A percentile compares a stretch with the other conserved stretches of the same genome.
Evolutionary conservation across 306 rosid genomes (phyloP).

Genomic region (Quercus berberidifolia): DNA sequence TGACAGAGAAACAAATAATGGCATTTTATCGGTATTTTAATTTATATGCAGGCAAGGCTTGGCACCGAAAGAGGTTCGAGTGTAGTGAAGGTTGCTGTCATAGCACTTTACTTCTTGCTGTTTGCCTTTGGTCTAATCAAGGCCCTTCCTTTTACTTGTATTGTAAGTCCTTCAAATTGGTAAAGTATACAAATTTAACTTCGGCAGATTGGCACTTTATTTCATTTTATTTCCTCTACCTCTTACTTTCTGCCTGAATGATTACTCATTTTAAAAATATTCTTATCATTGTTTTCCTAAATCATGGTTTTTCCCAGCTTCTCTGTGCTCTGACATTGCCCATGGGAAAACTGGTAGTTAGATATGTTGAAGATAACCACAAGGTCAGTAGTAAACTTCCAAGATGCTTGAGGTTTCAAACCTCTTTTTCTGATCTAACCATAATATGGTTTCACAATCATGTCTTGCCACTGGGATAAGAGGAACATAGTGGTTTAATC

Average conservation of each 20-base stretch:
- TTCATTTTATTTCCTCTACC: neutral
- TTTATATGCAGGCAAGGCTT: constrained; percentile 61
- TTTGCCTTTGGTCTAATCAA: constrained; percentile 53
- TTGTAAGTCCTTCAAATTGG: constrained; percentile 38
- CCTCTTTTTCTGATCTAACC: constrained; percentile 11
- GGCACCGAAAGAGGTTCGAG: constrained; percentile 59
- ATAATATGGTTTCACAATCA: neutral
- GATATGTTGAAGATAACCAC: constrained; percentile 72
- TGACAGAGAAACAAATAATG: no score
- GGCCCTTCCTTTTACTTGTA: constrained; percentile 59
- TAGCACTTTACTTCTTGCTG: constrained; percentile 49
- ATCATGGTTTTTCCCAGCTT: constrained; percentile 39
- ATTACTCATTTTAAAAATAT: neutral
- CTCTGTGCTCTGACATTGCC: constrained; percentile 73
- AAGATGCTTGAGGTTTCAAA: neutral
- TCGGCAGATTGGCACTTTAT: neutral
- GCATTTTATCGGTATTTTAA: constrained; percentile 1
- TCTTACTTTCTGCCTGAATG: neutral
- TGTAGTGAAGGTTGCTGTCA: constrained; percentile 52
- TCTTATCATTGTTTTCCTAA: neutral
- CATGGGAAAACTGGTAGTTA: constrained; percentile 54
- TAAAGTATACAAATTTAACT: neutral
- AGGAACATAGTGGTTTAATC: neutral
- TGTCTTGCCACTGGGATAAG: neutral
- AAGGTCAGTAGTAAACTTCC: constrained; percentile 36